Base-by-base conservation (phyloP, 148 eudicot species). In the Chenopodium quinoa region DNA sequence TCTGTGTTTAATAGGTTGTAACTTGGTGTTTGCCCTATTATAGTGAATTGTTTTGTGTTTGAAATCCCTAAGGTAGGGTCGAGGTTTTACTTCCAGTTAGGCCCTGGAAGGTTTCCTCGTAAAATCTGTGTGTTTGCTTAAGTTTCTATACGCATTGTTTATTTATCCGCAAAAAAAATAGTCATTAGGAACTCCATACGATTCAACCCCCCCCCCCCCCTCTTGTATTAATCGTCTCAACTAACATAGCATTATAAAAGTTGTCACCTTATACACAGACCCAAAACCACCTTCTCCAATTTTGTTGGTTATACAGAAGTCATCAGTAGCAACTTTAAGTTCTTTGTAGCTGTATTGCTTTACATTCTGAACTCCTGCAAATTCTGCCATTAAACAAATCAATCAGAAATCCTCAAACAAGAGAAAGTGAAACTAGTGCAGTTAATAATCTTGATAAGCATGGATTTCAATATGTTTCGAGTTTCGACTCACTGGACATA, bases 221-320 rank as follows among this genome's bases (percentile, higher is more conserved):
- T 23, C 23, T 23, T 23, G 23, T 23, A 23, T 23, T 23, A 23
- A 23, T 23, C 23, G 23, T 23, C 23, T 23, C 23, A 23, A 23
- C 23, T 23, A 23, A 23, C 23, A 66, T 64, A 80, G 27, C 64
- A 58, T 5, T 2, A 66, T 71, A 1, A 31, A 31, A 27, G 25
- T 79, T 58, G 10, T 79, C 77, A 89, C 91, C 91, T 82, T 88
- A 77, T 86, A 89, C 16, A 89, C 90, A 32, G 90, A 82, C 67
- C 91, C 91, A 67, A 87, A 89, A 44, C 91, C 91, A 80, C 91
- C 91, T 83, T 89, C 88, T 78, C 91, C 91, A 25, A 89, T 86
- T 79, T 89, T 89, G 47, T 89, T 84, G 31, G 60, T 52, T 10
- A 58, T 68, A 44, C 76, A 75, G 83, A 89, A 89, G 72, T 86